phyloP scores from a whole-genome alignment of 2,329 filamentous ascomycete species.

The Trichoderma cornu-damae region DNA sequence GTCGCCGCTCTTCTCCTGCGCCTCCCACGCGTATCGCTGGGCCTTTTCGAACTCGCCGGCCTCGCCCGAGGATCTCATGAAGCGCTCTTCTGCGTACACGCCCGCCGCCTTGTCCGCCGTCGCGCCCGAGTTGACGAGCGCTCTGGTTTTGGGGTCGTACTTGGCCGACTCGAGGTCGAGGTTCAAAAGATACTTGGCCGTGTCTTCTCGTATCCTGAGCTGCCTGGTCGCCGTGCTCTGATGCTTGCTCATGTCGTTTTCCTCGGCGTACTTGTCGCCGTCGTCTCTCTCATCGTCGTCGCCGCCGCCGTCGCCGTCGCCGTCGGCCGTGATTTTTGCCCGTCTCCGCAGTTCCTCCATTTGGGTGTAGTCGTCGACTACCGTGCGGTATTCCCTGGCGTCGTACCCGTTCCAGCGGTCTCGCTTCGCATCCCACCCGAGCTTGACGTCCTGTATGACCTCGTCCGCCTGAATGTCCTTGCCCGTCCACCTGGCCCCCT shows the following conservation, averaged over 20 bases:
- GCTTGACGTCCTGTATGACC: constrained; percentile 72
- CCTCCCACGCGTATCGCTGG: constrained; percentile 90
- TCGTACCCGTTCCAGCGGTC: constrained; percentile 99
- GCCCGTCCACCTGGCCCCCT: constrained; percentile 87
- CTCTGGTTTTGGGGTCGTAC: constrained; percentile 93
- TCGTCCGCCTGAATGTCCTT: constrained; percentile 93
- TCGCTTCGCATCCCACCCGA: constrained; percentile 95
- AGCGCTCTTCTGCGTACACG: constrained; percentile 87
- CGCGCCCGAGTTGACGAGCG: constrained; percentile 80
- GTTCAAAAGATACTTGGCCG: constrained; percentile 92
- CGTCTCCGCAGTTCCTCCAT: constrained; percentile 69
- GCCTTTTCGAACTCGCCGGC: constrained; percentile 88
- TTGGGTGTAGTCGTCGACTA: constrained; percentile 86
- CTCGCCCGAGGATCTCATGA: constrained; percentile 81
- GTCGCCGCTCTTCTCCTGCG: constrained; percentile 74
- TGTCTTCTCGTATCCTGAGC: constrained; percentile 88
- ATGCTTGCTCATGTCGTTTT: constrained; percentile 93
- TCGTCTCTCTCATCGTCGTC: constrained; percentile 42
- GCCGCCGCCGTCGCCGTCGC: constrained; percentile 44
- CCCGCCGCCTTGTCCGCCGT: constrained; percentile 74
- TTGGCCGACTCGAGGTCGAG: constrained; percentile 93
- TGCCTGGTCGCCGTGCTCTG: constrained; percentile 89
- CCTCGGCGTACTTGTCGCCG: constrained; percentile 79
- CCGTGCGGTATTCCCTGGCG: constrained; percentile 72
- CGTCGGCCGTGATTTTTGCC: constrained; percentile 39